These are phyloP conservation scores for Coniochaeta ligniaria DNA, from an alignment of 2,329 filamentous ascomycete species.

Conservation along the genomic window DNA sequence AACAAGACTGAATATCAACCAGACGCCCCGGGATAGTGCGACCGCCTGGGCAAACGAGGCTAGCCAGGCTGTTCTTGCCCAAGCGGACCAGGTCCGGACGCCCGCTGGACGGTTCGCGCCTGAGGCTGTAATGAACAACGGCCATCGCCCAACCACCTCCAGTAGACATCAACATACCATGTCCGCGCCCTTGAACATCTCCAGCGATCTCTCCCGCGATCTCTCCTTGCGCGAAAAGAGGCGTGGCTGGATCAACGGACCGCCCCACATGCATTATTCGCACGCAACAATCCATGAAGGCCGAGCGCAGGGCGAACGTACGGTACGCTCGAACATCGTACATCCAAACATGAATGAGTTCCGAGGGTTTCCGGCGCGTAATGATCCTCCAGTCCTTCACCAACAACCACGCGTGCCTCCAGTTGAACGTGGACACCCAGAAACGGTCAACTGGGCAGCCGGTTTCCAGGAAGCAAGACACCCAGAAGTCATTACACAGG, in stretches of 20 bases:
- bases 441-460: not conserved
- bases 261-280: slow-evolving; percentile 24
- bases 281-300: slow-evolving; percentile 29
- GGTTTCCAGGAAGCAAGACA: not conserved
- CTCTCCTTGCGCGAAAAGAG: slow-evolving; percentile 39
- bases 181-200: slow-evolving; percentile 39
- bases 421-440: not conserved
- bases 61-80: slow-evolving; percentile 46
- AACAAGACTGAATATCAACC: slow-evolving; percentile 57
- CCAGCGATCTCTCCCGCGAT: slow-evolving; percentile 48
- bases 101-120: slow-evolving; percentile 44
- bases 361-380: slow-evolving; percentile 39
- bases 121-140: slow-evolving; percentile 27
- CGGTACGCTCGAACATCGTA: slow-evolving; percentile 47
- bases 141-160: slow-evolving; percentile 5
- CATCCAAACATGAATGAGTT: slow-evolving; percentile 50
- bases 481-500: not conserved
- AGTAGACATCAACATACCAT: slow-evolving; percentile 47
- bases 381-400: slow-evolving; percentile 17
- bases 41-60: slow-evolving; percentile 50
- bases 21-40: slow-evolving; percentile 43
- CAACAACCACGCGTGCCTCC: slow-evolving; percentile 11
- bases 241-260: slow-evolving; percentile 65
- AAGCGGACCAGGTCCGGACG: slow-evolving; percentile 40
- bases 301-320: slow-evolving; percentile 41